phyloP scores from a whole-genome alignment of 2,329 filamentous ascomycete genomes.

The Phyllosticta ampelicida region DNA sequence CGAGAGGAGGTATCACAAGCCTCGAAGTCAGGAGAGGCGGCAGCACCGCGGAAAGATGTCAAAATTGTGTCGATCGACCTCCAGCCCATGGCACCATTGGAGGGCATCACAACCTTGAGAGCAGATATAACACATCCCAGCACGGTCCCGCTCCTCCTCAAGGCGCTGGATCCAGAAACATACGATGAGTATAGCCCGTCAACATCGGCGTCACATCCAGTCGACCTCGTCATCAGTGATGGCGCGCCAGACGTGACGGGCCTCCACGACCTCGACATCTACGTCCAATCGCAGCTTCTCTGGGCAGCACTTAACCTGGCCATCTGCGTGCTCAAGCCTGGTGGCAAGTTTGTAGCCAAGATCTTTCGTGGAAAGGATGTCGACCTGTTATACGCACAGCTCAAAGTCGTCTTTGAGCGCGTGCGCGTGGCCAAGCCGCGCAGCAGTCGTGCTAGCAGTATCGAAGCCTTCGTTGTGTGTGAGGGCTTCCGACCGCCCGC shows the following conservation, averaged over 20 bases:
- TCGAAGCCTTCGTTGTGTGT: slow-evolving; percentile 95
- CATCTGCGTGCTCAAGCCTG: slow-evolving; percentile 80
- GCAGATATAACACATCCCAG: slow-evolving; percentile 97
- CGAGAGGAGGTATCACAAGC: slow-evolving; percentile 13
- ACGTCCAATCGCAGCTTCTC: slow-evolving; percentile 90
- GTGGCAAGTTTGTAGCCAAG: slow-evolving; percentile 95
- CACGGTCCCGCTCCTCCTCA: slow-evolving; percentile 79
- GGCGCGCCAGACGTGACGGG: slow-evolving; percentile 95
- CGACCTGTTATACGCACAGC: slow-evolving; percentile 77
- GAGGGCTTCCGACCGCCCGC: slow-evolving; percentile 73
- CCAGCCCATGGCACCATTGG: slow-evolving; percentile 87
- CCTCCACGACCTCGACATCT: slow-evolving; percentile 94
- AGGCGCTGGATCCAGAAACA: slow-evolving; percentile 64
- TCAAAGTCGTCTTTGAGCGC: slow-evolving; percentile 78
- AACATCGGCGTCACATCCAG: slow-evolving; percentile 54
- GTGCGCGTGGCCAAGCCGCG: slow-evolving; percentile 90
- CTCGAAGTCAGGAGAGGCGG: slow-evolving; percentile 19
- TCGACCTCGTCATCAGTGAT: slow-evolving; percentile 90
- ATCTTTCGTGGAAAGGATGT: slow-evolving; percentile 93
- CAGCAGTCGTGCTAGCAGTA: slow-evolving; percentile 87
- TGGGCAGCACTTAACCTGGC: slow-evolving; percentile 91
- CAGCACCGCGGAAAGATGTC: slow-evolving; percentile 54
- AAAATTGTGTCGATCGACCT: slow-evolving; percentile 94
- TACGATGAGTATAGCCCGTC: slow-evolving; percentile 25
- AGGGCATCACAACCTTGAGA: slow-evolving; percentile 82